Conservation (phyloP, 352 stramenopile species). For the Globisporangium iwayamae region DNA sequence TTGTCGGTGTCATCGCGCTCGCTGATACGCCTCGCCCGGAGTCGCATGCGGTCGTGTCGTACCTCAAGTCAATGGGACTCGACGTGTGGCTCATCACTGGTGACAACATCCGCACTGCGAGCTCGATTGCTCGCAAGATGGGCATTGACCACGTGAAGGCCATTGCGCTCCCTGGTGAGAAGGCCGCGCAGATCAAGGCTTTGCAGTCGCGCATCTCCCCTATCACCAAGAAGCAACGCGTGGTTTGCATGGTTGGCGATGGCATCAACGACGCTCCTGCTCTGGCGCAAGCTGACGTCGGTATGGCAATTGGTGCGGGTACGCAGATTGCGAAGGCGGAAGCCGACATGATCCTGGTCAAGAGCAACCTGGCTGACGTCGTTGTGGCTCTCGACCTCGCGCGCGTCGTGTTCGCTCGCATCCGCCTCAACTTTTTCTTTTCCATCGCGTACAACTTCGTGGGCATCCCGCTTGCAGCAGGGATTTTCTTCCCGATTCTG, state of each 20-base stretch:
- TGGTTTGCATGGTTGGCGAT: constrained; percentile 92
- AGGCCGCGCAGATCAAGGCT: constrained; percentile 89
- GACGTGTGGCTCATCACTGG: constrained; percentile 89
- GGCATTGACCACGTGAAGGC: constrained; percentile 86
- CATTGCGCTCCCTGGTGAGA: constrained; percentile 92
- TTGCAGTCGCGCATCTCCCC: constrained; percentile 70
- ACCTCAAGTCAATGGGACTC: constrained; percentile 77
- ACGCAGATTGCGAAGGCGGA: constrained; percentile 88
- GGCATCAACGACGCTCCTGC: constrained; percentile 95
- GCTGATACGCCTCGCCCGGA: constrained; percentile 75
- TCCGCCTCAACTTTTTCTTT: constrained; percentile 87
- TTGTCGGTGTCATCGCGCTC: constrained; percentile 74
- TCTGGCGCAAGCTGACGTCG: constrained; percentile 89
- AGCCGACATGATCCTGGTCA: constrained; percentile 88
- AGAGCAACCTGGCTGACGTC: constrained; percentile 80
- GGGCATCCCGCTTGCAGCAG: constrained; percentile 79
- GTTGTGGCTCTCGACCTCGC: constrained; percentile 80
- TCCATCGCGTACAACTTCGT: constrained; percentile 86
- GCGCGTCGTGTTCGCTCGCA: constrained; percentile 76
- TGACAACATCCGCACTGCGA: constrained; percentile 92
- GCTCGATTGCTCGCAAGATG: constrained; percentile 85
- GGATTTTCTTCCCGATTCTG: constrained; percentile 81
- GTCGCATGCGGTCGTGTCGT: constrained; percentile 62
- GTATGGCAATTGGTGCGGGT: constrained; percentile 90
- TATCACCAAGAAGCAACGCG: constrained; percentile 64